Evolutionary conservation across 2,329 filamentous ascomycete species (phyloP).

Genomic region (Cladosporium colombiae): DNA sequence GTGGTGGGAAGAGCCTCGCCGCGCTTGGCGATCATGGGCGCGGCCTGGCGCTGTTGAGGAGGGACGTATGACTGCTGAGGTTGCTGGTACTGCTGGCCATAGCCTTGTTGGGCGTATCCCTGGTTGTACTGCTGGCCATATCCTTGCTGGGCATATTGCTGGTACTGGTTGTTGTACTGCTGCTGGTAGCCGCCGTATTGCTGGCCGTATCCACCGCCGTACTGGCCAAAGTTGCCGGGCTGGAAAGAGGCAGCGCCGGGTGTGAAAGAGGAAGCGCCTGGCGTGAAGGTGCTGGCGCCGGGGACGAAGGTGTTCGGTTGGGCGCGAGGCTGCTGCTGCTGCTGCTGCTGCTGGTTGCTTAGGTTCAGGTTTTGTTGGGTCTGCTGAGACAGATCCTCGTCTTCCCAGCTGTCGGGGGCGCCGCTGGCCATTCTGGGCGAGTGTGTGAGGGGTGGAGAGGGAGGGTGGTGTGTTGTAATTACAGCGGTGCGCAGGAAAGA

Average conservation of each 20-base stretch:
- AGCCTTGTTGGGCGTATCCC: conserved; percentile 43
- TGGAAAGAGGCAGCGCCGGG: conserved; percentile 41
- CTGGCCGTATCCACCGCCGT: conserved; percentile 36
- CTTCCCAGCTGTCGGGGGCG: conserved; percentile 74
- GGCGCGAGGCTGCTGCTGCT: conserved; percentile 20
- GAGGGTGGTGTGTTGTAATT: neutral
- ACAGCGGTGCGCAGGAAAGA: neutral
- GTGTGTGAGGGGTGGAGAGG: neutral
- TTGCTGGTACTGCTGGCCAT: conserved; percentile 45
- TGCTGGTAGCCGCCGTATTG: conserved; percentile 32
- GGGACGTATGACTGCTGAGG: conserved; percentile 52
- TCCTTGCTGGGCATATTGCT: conserved; percentile 32
- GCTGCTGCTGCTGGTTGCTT: conserved; percentile 25
- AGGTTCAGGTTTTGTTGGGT: conserved; percentile 42
- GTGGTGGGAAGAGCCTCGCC: conserved; percentile 53
- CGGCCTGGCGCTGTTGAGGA: conserved; percentile 53
- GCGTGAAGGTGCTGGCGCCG: conserved; percentile 32
- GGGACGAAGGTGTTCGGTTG: conserved; percentile 17
- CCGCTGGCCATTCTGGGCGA: conserved; percentile 30
- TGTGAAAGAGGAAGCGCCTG: conserved; percentile 35
- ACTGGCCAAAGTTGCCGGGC: conserved; percentile 39
- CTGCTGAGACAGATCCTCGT: conserved; percentile 41
- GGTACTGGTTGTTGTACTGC: conserved; percentile 41
- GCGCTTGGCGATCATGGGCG: conserved; percentile 66
- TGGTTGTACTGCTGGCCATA: conserved; percentile 45